A percentile compares a stretch with the other conserved stretches of the same genome.
These are phyloP conservation scores for Gastrolobium bilobum DNA, from an alignment of 306 rosid genomes.

Conservation along the genomic window DNA sequence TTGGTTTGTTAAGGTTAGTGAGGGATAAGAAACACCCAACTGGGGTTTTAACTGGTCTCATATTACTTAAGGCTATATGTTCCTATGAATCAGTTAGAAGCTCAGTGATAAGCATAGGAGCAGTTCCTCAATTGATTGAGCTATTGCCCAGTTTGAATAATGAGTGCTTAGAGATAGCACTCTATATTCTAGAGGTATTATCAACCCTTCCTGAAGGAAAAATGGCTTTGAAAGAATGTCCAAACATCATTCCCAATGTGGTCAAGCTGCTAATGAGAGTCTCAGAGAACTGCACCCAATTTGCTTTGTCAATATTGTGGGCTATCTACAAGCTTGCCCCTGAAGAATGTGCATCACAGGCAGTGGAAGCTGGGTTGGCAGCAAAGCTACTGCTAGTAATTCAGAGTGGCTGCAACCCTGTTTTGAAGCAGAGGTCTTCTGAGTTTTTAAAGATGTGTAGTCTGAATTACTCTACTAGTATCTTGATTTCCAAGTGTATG, in stretches of 20 bases:
- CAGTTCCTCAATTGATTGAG: conserved; percentile 68
- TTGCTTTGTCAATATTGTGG: conserved; percentile 70
- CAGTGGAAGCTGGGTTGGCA: conserved; percentile 81
- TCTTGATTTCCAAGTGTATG: conserved; percentile 84
- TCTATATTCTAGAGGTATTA: conserved; percentile 60
- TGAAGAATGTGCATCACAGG: conserved; percentile 72
- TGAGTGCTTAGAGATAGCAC: conserved; percentile 68
- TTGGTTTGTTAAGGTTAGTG: conserved; percentile 73
- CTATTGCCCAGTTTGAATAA: conserved; percentile 58
- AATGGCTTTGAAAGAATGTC: conserved; percentile 71
- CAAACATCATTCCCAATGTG: conserved; percentile 63
- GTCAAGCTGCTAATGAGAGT: conserved; percentile 77
- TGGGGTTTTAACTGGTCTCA: conserved; percentile 70
- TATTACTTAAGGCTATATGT: conserved; percentile 62
- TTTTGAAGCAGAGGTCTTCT: conserved; percentile 71
- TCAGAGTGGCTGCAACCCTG: conserved; percentile 80
- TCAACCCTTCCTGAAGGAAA: conserved; percentile 70
- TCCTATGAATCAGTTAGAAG: conserved; percentile 56
- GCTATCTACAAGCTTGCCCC: conserved; percentile 80
- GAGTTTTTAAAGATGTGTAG: conserved; percentile 82
- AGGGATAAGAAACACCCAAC: conserved; percentile 64
- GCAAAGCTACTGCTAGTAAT: conserved; percentile 80
- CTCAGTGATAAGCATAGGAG: conserved; percentile 69
- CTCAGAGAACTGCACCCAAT: conserved; percentile 76
- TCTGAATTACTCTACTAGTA: conserved; percentile 68